phyloP scores from a whole-genome alignment of 371 early-diverging fungal species.

The Apophysomyces elegans region DNA sequence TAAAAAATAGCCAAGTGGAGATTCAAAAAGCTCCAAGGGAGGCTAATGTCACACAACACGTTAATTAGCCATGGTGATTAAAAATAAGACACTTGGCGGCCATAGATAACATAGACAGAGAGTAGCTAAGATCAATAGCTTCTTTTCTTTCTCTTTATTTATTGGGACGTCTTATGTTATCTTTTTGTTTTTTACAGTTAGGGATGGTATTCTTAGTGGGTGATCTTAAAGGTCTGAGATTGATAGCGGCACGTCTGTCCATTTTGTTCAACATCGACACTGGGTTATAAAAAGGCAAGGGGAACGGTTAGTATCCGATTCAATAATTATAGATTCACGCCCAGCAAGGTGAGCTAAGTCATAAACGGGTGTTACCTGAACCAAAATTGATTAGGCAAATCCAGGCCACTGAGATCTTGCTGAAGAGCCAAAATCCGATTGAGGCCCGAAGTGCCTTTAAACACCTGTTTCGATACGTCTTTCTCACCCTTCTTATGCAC shows the following conservation, averaged over 20 bases:
- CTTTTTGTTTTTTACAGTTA: not conserved
- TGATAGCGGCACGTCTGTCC: not conserved
- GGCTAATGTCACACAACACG: constrained; percentile 25
- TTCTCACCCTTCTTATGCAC: not conserved
- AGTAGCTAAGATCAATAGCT: not conserved
- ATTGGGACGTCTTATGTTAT: not conserved
- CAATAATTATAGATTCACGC: constrained; percentile 9
- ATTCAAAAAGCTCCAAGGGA: constrained; percentile 4
- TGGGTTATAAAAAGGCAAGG: constrained; percentile 1
- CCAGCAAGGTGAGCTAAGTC: constrained; percentile 2
- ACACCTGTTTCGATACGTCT: not conserved
- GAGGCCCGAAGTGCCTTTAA: constrained; percentile 4
- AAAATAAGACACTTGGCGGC: not conserved
- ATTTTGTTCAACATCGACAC: constrained; percentile 3
- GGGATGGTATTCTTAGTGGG: not conserved
- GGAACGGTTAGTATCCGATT: constrained; percentile 4
- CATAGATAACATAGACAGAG: not conserved
- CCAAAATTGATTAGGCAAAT: constrained; percentile 6
- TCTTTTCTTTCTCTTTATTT: constrained; percentile 3
- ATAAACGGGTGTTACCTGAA: constrained; percentile 11
- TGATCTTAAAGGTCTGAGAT: constrained; percentile 1
- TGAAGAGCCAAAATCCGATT: constrained; percentile 7
- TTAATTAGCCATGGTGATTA: constrained; percentile 5
- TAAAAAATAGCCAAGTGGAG: constrained; percentile 12
- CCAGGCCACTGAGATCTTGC: constrained; percentile 5